These are phyloP conservation scores for Saksenaea oblongispora DNA, from an alignment of 371 early-diverging fungal genomes.

Conservation along the genomic window DNA sequence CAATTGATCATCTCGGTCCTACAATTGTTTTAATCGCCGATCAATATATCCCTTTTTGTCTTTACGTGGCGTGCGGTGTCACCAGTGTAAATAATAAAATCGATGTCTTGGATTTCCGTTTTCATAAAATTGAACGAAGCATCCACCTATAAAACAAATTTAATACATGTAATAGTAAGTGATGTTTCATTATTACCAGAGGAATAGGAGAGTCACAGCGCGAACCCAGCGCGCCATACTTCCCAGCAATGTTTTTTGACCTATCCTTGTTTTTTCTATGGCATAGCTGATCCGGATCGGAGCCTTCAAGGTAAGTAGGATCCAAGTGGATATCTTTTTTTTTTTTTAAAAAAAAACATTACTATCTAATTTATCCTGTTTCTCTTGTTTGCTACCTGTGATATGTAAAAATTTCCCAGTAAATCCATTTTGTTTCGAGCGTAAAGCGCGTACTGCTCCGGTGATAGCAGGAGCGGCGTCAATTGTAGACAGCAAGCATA, in stretches of 20 bases:
- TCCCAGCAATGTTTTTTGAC: slow-evolving; percentile 17
- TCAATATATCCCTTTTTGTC: neutral
- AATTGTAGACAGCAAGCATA: too few species aligned
- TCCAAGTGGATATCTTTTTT: slow-evolving; percentile 45
- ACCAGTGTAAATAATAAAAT: slow-evolving; percentile 56
- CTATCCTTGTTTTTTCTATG: slow-evolving; percentile 4
- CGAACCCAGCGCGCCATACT: slow-evolving; percentile 39
- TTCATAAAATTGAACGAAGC: slow-evolving; percentile 43
- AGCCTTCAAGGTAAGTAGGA: slow-evolving; percentile 18
- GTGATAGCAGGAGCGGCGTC: neutral
- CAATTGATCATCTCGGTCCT: slow-evolving; percentile 40
- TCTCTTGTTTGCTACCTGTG: neutral
- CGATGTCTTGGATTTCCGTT: slow-evolving; percentile 27
- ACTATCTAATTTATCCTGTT: neutral
- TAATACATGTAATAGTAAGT: neutral
- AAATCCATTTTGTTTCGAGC: neutral
- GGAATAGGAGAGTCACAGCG: slow-evolving; percentile 41
- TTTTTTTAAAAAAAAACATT: neutral
- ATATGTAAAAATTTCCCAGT: neutral
- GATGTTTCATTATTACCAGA: slow-evolving; percentile 22
- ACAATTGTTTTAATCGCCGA: neutral
- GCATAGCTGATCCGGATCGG: slow-evolving; percentile 24
- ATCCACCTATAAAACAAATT: slow-evolving; percentile 17
- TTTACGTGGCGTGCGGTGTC: slow-evolving; percentile 50
- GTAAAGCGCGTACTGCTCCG: neutral